These are phyloP conservation scores for Datura wrightii DNA, from an alignment of 257 asterid species.

Conservation along the genomic window DNA sequence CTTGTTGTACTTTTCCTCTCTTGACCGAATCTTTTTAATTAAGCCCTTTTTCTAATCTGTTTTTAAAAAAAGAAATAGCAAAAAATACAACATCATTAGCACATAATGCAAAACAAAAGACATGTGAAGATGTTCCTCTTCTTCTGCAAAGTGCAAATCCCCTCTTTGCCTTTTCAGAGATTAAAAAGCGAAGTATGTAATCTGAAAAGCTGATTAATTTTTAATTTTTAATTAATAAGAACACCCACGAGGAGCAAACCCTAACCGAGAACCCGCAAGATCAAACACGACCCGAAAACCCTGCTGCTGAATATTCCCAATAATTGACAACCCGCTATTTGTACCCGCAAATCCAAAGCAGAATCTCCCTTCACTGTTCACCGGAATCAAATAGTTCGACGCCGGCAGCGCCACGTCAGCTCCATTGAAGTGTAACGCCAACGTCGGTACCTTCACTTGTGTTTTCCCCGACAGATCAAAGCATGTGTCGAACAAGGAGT, in stretches of 20 bases:
- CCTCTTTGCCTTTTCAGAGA: neutral
- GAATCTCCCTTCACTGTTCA: slow-evolving; percentile 19
- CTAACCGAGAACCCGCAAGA: slow-evolving; percentile 59
- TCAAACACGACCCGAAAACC: slow-evolving; percentile 75
- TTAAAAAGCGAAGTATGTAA: neutral
- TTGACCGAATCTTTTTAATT: neutral
- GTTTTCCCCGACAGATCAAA: slow-evolving; percentile 16
- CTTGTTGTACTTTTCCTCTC: too few relatives aligned
- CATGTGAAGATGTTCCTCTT: slow-evolving; percentile 27
- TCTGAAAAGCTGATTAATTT: too few relatives aligned
- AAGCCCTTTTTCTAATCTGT: neutral
- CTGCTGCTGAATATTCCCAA: slow-evolving; percentile 74
- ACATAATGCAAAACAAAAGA: slow-evolving; percentile 1
- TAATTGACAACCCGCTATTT: slow-evolving; percentile 45
- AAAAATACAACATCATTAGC: neutral
- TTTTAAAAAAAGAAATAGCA: neutral
- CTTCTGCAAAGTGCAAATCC: neutral
- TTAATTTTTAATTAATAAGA: slow-evolving; percentile 21
- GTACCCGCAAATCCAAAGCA: slow-evolving; percentile 32
- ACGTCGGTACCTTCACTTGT: slow-evolving; percentile 30
- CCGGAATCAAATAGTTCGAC: slow-evolving; percentile 33
- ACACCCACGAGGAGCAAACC: slow-evolving; percentile 56
- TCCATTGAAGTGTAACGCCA: slow-evolving; percentile 27
- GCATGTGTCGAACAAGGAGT: slow-evolving; percentile 31
- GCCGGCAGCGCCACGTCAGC: slow-evolving; percentile 36